Evolutionary conservation across 495 filamentous ascomycete species (phyloP).

Genomic region (Neurospora discreta): DNA sequence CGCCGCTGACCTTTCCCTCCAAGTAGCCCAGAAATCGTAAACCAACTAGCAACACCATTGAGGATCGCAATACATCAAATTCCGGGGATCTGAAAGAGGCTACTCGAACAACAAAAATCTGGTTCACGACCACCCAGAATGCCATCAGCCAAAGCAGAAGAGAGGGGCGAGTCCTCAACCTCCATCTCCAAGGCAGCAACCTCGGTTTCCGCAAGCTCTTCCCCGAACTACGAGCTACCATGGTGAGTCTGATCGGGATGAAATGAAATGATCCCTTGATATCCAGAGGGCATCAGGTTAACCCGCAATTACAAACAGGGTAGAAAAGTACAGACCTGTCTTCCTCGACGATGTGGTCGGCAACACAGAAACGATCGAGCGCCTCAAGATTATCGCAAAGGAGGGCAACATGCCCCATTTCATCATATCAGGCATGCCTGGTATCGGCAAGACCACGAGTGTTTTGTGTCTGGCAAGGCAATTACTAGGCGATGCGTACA

Average conservation of each 20-base stretch:
- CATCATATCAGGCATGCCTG: conserved; percentile 98
- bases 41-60: background rate
- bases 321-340: conserved; percentile 93
- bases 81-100: background rate
- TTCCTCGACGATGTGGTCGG: conserved; percentile 95
- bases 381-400: conserved; percentile 95
- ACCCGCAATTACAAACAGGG: conserved; percentile 43
- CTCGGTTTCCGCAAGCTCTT: conserved; percentile 46
- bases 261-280: background rate
- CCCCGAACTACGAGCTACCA: conserved; percentile 71
- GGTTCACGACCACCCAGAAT: conserved; percentile 14
- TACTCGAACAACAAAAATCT: background rate
- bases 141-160: conserved; percentile 32
- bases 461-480: conserved; percentile 89
- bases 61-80: background rate
- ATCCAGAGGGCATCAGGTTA: background rate
- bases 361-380: conserved; percentile 94
- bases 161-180: conserved; percentile 63
- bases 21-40: background rate
- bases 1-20: background rate
- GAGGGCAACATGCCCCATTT: conserved; percentile 99
- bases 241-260: conserved; percentile 46
- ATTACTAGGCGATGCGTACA: conserved; percentile 85
- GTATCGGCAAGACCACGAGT: conserved; percentile 97
- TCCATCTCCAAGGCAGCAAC: conserved; percentile 55